These are phyloP conservation scores for Xylariales sp. DNA, from an alignment of 2,329 filamentous ascomycete species.

Conservation along the genomic window DNA sequence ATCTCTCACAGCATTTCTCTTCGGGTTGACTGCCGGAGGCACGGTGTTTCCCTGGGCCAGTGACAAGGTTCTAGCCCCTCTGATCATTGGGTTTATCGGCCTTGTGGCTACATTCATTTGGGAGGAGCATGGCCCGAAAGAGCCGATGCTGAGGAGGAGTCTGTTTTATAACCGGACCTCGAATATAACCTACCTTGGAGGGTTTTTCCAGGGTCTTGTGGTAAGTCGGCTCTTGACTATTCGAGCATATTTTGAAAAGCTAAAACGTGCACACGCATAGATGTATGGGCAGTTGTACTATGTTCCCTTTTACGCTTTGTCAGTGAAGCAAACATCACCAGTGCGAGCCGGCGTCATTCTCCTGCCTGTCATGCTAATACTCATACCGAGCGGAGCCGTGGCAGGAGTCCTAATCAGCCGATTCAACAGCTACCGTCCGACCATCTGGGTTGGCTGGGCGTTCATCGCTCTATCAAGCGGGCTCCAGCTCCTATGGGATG, in stretches of 20 bases:
- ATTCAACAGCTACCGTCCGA: constrained; percentile 8
- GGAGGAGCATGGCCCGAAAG: constrained; percentile 6
- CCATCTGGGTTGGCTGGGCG: constrained; percentile 9
- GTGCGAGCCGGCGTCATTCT: constrained; percentile 7
- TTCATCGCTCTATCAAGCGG: constrained; percentile 9
- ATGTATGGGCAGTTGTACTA: constrained; percentile 11
- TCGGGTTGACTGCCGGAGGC: constrained; percentile 12
- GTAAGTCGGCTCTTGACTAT: constrained; percentile 3
- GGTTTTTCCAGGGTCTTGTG: constrained; percentile 9
- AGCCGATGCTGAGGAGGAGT: constrained; percentile 8
- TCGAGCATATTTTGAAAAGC: no score
- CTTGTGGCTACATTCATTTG: constrained; percentile 7
- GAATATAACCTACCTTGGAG: constrained; percentile 8
- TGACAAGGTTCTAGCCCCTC: constrained; percentile 4
- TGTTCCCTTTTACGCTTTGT: constrained; percentile 8
- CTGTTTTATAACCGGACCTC: constrained; percentile 8
- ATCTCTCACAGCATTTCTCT: constrained; percentile 8
- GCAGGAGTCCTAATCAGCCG: constrained; percentile 7
- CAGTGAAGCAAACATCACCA: constrained; percentile 3
- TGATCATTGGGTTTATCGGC: constrained; percentile 8
- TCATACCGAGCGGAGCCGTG: constrained; percentile 9
- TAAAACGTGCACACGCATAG: constrained; percentile 1
- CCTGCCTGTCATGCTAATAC: constrained; percentile 7
- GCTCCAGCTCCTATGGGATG: constrained; percentile 13
- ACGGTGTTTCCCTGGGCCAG: constrained; percentile 8